Conservation (phyloP, 2,329 filamentous ascomycete species). For the Chaetomiaceae sp. region DNA sequence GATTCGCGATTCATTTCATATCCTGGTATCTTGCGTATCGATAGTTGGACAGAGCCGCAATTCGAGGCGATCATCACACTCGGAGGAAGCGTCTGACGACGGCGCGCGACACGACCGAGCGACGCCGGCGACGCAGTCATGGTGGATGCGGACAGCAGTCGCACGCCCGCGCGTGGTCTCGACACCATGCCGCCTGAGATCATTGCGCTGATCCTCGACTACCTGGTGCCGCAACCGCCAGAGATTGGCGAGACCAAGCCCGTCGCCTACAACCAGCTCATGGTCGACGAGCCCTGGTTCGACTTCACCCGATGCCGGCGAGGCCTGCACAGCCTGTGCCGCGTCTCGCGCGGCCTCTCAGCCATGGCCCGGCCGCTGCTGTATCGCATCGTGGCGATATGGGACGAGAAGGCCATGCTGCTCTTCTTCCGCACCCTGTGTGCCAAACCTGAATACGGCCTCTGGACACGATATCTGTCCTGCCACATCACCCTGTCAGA, state of each 20-base stretch:
- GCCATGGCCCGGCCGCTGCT: constrained; percentile 23
- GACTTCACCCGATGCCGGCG: constrained; percentile 26
- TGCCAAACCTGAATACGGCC: constrained; percentile 19
- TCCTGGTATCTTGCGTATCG: too few relatives aligned
- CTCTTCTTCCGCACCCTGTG: constrained; percentile 27
- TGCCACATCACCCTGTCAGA: constrained; percentile 27
- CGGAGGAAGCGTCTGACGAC: too few relatives aligned
- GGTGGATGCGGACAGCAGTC: background rate
- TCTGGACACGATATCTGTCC: constrained; percentile 24
- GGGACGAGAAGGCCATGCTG: constrained; percentile 22
- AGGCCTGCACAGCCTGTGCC: constrained; percentile 24
- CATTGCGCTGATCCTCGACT: constrained; percentile 20
- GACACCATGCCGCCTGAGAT: constrained; percentile 3
- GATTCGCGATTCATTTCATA: too few relatives aligned
- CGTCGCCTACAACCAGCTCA: constrained; percentile 26
- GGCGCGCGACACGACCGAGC: background rate
- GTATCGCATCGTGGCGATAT: constrained; percentile 24
- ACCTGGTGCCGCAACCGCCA: constrained; percentile 23
- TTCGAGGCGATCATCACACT: background rate
- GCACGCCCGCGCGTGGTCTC: background rate
- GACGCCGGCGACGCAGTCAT: background rate
- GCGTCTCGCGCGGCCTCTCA: constrained; percentile 19
- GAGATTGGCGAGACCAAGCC: constrained; percentile 28
- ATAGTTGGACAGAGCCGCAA: too few relatives aligned
- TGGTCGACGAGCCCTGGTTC: constrained; percentile 27